phyloP scores from a whole-genome alignment of 352 stramenopile species.

The Globisporangium solare region DNA sequence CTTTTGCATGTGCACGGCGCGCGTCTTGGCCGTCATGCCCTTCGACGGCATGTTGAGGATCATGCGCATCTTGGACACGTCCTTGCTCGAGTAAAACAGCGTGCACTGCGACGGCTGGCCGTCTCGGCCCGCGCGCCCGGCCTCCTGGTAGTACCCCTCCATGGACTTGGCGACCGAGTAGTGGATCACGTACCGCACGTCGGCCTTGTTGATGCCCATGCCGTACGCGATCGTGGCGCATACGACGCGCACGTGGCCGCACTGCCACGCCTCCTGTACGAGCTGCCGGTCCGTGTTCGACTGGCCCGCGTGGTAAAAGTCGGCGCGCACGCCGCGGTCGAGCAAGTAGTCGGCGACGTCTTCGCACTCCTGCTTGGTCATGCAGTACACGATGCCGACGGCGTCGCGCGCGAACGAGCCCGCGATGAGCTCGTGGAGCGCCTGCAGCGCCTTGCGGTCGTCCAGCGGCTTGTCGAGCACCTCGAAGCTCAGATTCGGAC shows the following conservation, averaged over 20 bases:
- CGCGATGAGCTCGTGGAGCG: slow-evolving; percentile 46
- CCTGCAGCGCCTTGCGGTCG: slow-evolving; percentile 45
- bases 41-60: slow-evolving; percentile 79
- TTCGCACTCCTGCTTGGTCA: slow-evolving; percentile 92
- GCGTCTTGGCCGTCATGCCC: slow-evolving; percentile 69
- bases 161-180: slow-evolving; percentile 91
- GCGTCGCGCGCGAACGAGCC: slow-evolving; percentile 38
- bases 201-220: slow-evolving; percentile 94
- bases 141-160: slow-evolving; percentile 99
- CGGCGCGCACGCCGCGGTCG: slow-evolving; percentile 77
- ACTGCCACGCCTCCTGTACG: slow-evolving; percentile 74
- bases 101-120: slow-evolving; percentile 89
- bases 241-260: slow-evolving; percentile 83
- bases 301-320: slow-evolving; percentile 92
- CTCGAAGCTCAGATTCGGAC: slow-evolving; percentile 92
- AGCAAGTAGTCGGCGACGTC: slow-evolving; percentile 89
- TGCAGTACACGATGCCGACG: slow-evolving; percentile 93
- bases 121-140: slow-evolving; percentile 94
- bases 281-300: slow-evolving; percentile 73
- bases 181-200: slow-evolving; percentile 93
- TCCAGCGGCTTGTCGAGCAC: slow-evolving; percentile 66
- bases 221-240: slow-evolving; percentile 95
- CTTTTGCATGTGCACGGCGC: slow-evolving; percentile 71
- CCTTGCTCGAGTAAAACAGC: slow-evolving; percentile 84
- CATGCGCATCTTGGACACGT: slow-evolving; percentile 80